Evolutionary conservation across 2,329 filamentous ascomycete species (phyloP), one percentile per base, ranked within the genome.

Genomic region (Acephala macrosclerotiorum): DNA sequence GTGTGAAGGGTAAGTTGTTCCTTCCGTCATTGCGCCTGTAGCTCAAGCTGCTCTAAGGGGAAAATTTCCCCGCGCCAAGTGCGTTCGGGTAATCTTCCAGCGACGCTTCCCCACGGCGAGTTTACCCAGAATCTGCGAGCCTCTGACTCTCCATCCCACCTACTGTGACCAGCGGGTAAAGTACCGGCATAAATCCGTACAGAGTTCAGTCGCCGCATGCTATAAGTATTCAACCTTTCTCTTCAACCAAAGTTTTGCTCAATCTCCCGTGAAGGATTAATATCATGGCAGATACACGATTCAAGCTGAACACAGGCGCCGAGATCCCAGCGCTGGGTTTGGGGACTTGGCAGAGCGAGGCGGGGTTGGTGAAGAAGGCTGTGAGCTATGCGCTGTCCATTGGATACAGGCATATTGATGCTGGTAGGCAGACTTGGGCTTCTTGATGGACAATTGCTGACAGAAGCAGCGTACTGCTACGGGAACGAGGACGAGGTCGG

Each of bases 401-500:
- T 51, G 84, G 84, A n/a, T 87, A 86, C 74, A 79, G 81, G 18
- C 84, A 85, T 73, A 82, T 86, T 67, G 84, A 87, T 67, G 80
- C 80, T 57, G 77, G 69, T 71, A 65, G 20, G 18, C 36, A 25
- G 18, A 25, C 6, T 36, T 20, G 35, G 18, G 25, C 6, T 18
- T 2, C 14, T 14, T 45, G 20, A 25, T 40, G 16, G 20, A 14
- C 22, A 35, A 16, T 29, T 29, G 12, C 22, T 53, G 20, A 59
- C 16, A 25, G n/a, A 51, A 71, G 79, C 81, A 66, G 89, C 91
- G 6, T 92, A 91, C 81, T 91, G 89, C 80, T 93, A 93, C 79
- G 89, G 84, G 72, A 94, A 96, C 78, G 93, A 97, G 80, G 85
- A 90, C 57, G 92, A 95, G 78, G 93, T 96, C 18, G 93, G 93